Percentiles rank a stretch among this genome's conserved stretches.
phyloP scores from a whole-genome alignment of 352 stramenopile species.

The Peronospora destructor region DNA sequence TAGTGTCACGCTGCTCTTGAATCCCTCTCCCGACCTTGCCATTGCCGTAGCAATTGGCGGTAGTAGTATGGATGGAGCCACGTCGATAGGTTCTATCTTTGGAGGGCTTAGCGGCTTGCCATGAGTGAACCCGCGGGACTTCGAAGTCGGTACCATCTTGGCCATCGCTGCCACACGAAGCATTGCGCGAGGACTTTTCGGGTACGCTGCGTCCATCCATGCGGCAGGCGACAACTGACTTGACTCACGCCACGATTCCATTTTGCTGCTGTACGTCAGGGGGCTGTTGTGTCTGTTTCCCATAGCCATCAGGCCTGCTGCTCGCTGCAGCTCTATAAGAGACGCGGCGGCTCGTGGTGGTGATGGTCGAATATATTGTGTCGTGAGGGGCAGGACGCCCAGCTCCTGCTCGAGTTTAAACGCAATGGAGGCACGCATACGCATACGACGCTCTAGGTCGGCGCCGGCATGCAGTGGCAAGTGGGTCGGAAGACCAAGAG shows the following conservation, averaged over 20 bases:
- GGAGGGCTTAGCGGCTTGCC: conserved; percentile 3
- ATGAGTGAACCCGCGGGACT: conserved; percentile 16
- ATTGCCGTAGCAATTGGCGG: conserved; percentile 34
- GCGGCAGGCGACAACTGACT: conserved; percentile 10
- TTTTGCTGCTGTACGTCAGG: conserved; percentile 7
- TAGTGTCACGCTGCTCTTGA: conserved; percentile 18
- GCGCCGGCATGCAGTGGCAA: conserved; percentile 18
- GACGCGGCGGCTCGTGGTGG: conserved; percentile 14
- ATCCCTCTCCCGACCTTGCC: conserved; percentile 26
- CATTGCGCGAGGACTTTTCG: conserved; percentile 35
- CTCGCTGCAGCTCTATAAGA: conserved; percentile 25
- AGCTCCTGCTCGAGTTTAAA: conserved; percentile 37
- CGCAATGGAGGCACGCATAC: conserved; percentile 31
- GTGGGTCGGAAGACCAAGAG: conserved; percentile 25
- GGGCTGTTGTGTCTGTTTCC: conserved; percentile 7
- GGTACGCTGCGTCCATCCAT: conserved; percentile 26
- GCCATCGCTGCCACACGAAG: conserved; percentile 28
- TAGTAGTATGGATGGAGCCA: conserved; percentile 17
- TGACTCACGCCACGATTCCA: conserved; percentile 21
- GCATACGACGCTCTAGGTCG: conserved; percentile 30
- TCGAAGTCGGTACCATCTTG: conserved; percentile 24
- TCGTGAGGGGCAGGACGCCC: conserved; percentile 21
- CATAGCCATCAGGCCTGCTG: conserved; percentile 20
- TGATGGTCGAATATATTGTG: conserved; percentile 30
- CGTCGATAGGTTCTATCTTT: conserved; percentile 6